Evolutionary conservation across 495 filamentous ascomycete genomes (phyloP).

Genomic region (Apiosordaria backusii): DNA sequence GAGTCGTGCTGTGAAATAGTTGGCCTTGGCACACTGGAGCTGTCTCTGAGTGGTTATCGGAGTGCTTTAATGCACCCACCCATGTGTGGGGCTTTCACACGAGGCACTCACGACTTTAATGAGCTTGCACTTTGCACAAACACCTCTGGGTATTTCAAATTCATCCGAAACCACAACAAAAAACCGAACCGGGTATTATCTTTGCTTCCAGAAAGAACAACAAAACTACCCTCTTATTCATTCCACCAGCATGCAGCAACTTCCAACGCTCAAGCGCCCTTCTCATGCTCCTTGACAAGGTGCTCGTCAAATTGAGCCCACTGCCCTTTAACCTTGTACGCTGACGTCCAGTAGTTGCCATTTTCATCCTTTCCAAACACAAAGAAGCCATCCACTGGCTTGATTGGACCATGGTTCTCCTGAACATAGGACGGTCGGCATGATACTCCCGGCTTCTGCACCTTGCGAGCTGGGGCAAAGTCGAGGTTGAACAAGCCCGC

Average conservation of each 20-base stretch:
- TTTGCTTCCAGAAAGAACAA: neutral
- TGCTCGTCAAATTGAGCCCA: slow-evolving; percentile 37
- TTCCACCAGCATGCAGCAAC: neutral
- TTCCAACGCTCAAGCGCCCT: neutral
- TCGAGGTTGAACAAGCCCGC: slow-evolving; percentile 41
- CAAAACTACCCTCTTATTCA: neutral
- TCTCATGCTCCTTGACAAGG: slow-evolving; percentile 23
- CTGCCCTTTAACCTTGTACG: slow-evolving; percentile 32
- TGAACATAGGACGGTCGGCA: slow-evolving; percentile 29
- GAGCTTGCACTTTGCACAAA: neutral
- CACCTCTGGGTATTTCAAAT: too few species aligned
- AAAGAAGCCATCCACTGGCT: slow-evolving; percentile 33
- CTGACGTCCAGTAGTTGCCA: slow-evolving; percentile 49
- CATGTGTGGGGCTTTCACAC: neutral
- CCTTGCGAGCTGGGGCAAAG: slow-evolving; percentile 37
- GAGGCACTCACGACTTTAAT: neutral
- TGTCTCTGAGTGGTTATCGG: neutral
- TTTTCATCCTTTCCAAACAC: slow-evolving; percentile 48
- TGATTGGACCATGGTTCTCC: slow-evolving; percentile 32
- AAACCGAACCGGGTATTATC: neutral
- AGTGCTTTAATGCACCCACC: neutral
- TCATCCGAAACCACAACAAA: neutral
- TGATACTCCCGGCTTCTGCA: neutral
- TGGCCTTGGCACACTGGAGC: neutral
- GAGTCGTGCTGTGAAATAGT: neutral